Evolutionary conservation across 192 early-diverging fungal genomes (phyloP), one percentile per base, ranked within the genome.

Genomic region (Polychytrium aggregatum): DNA sequence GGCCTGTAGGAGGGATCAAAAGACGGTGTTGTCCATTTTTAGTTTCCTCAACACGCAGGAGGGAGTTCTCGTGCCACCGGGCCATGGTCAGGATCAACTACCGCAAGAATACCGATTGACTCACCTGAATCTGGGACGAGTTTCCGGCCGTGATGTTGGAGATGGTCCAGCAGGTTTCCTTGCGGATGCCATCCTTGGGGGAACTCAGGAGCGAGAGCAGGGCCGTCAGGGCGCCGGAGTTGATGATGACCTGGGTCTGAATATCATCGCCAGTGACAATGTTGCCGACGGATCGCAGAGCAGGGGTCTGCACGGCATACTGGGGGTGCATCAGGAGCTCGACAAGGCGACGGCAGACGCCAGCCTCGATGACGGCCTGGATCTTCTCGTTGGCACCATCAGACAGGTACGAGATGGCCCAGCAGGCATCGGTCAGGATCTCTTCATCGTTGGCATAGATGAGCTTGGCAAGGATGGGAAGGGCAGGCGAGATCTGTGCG

Each of bases 161-260:
- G 43, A 98, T 91, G 14, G 95, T 98, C 95, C 95, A 98, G 72
- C 92, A 97, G 38, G 93, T 89, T 67, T 98, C 95, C 78, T 98
- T 98, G 57, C 90, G 81, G 63, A 98, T 95, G 37, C 79, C 86
- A 30, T 98, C 95, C 63, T 90, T 92, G 37, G 87, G 82, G 52
- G 84, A 85, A 56, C 72, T 78, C 36, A 98, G 76, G 37, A 98
- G 75, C 27, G 70, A 58, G 36, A 86, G 64, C n/a, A 98, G 72
- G 21, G 88, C 84, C 16, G 74, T 64, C 31, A 98, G 66, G 10
- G 79, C 84, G n/a, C 83, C 87, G 51, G 82, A 83, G 64, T 93
- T 92, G 48, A 98, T 76, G 43, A 98, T 82, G 35, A 88, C 81
- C 62, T 97, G 95, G 29, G 95, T 98, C 68, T 98, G 95, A 40